phyloP scores from a whole-genome alignment of 2,329 filamentous ascomycete genomes.

The Phyllachora maydis region DNA sequence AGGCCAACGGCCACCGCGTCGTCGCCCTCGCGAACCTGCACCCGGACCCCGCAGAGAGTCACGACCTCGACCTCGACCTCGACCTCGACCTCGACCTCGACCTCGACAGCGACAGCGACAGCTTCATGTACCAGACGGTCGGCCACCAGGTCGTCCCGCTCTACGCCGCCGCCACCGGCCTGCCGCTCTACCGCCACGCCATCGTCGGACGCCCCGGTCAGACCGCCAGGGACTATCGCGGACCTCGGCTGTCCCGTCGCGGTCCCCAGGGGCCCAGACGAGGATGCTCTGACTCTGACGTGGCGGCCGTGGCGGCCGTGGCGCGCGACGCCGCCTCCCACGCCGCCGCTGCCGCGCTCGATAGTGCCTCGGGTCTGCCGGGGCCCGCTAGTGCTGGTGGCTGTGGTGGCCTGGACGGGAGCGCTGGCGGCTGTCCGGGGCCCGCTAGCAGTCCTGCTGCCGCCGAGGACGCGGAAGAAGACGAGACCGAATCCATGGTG shows the following conservation, averaged over 20 bases:
- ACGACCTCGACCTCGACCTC: slow-evolving; percentile 2
- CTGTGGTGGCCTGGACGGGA: too few species aligned
- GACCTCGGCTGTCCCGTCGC: too few species aligned
- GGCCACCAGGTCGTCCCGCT: slow-evolving; percentile 74
- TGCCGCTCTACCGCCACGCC: slow-evolving; percentile 66
- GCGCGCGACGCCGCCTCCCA: slow-evolving; percentile 1
- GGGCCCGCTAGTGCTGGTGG: too few species aligned
- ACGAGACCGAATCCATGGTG: slow-evolving; percentile 80
- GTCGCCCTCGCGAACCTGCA: slow-evolving; percentile 81
- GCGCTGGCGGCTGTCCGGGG: too few species aligned
- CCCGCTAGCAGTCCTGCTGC: slow-evolving; percentile 1
- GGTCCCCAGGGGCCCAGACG: too few species aligned
- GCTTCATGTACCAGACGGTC: slow-evolving; percentile 99
- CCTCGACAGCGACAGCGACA: slow-evolving; percentile 54
- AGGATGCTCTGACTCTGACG: slow-evolving; percentile 3
- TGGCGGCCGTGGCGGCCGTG: slow-evolving; percentile 6
- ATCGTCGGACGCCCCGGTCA: slow-evolving; percentile 56
- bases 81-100: slow-evolving; percentile 12
- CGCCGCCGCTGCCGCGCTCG: slow-evolving; percentile 1
- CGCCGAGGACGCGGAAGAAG: slow-evolving; percentile 13
- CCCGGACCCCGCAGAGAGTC: slow-evolving; percentile 19
- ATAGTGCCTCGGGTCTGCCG: too few species aligned
- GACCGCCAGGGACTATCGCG: slow-evolving; percentile 48
- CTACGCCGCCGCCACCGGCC: slow-evolving; percentile 55
- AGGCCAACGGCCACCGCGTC: slow-evolving; percentile 65